These are phyloP conservation scores for Podaxis mareebaensis DNA, from an alignment of 768 basidiomycete genomes.

Conservation along the genomic window DNA sequence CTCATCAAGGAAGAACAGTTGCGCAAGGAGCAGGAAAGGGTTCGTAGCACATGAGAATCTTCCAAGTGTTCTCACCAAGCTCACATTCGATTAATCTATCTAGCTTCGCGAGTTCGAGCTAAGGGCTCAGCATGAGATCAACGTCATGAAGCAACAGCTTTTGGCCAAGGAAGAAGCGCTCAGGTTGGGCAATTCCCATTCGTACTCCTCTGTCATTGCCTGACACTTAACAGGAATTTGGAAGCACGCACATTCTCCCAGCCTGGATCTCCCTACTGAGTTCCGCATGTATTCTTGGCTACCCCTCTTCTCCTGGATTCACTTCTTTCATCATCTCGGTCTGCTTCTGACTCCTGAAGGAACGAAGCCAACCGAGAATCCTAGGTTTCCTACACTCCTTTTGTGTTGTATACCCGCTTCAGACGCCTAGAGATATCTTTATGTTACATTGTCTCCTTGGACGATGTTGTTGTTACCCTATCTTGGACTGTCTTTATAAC, in stretches of 20 bases:
- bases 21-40: conserved; percentile 84
- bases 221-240: conserved; percentile 14
- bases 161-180: conserved; percentile 85
- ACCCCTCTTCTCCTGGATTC: not conserved
- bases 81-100: conserved; percentile 9
- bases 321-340: not conserved
- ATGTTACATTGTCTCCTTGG: not conserved
- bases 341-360: not conserved
- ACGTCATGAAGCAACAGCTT: conserved; percentile 83
- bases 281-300: not conserved
- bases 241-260: conserved; percentile 17
- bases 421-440: conserved; percentile 5
- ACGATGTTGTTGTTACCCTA: conserved; percentile 5
- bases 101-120: conserved; percentile 85
- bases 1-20: conserved; percentile 91
- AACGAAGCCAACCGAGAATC: not conserved
- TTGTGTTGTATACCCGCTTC: conserved; percentile 12
- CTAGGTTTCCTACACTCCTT: not conserved
- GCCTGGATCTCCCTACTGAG: conserved; percentile 13
- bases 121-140: conserved; percentile 84
- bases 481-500: conserved; percentile 13
- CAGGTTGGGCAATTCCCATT: conserved; percentile 39
- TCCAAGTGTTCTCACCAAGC: not conserved
- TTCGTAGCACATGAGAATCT: conserved; percentile 22
- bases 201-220: too few relatives aligned